A percentile compares a stretch with the other conserved stretches of the same genome.
phyloP scores from a whole-genome alignment of 2,329 filamentous ascomycete species.

The Botrytis elliptica region DNA sequence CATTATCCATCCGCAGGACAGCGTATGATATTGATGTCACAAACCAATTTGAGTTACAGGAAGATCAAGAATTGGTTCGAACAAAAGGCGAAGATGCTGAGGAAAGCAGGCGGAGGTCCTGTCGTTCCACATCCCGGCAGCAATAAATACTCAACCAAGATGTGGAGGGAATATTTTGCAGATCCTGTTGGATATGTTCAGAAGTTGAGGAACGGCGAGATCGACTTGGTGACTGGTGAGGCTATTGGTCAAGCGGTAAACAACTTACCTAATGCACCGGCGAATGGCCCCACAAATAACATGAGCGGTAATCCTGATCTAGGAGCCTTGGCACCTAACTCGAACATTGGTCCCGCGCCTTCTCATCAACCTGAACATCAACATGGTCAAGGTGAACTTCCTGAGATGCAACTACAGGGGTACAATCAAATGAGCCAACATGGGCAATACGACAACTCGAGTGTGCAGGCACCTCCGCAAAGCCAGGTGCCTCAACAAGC shows the following conservation, averaged over 20 bases:
- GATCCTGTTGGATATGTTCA: neutral
- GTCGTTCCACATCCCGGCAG: neutral
- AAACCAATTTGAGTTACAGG: neutral
- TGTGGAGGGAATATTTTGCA: conserved; percentile 1
- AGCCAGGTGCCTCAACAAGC: neutral
- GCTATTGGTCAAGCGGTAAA: neutral
- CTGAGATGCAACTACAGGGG: neutral
- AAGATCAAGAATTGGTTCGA: conserved; percentile 8
- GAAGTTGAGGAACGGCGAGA: neutral
- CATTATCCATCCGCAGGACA: neutral
- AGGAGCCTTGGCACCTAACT: neutral
- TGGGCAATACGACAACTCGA: neutral
- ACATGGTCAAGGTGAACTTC: neutral
- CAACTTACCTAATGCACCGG: neutral
- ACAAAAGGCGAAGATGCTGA: neutral
- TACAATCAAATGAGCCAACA: neutral
- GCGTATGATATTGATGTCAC: neutral
- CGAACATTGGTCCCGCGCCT: neutral
- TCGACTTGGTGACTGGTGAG: neutral
- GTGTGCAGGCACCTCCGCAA: neutral
- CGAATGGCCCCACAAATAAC: neutral
- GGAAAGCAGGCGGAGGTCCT: neutral
- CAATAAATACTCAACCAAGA: neutral
- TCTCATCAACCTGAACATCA: neutral
- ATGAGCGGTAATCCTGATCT: neutral